Evolutionary conservation across 139 green algal species (phyloP), one percentile per base, ranked within the genome.

Genomic region (Tetraselmis chui): DNA sequence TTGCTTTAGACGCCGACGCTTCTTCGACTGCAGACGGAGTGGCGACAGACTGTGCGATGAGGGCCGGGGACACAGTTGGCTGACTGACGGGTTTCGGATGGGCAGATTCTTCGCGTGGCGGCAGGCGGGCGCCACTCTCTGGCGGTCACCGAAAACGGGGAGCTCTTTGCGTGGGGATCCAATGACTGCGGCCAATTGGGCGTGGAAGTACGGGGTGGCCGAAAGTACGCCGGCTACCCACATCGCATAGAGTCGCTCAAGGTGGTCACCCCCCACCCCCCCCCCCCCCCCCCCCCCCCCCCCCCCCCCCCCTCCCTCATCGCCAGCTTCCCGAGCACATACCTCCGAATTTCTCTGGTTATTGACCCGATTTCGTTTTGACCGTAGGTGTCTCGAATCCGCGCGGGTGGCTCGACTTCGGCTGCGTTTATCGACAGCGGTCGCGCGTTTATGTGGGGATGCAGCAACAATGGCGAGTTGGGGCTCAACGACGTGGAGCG

Each of bases 361-460:
- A n/a, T 67, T 67, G 45, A 67, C 18, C 18, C 45, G 18, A 67
- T 67, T 67, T 5, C n/a, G n/a, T n/a, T n/a, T n/a, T n/a, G n/a
- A n/a, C n/a, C n/a, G 18, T 26, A 76, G 30, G 81, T n/a, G 30
- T 29, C 31, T 22, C 28, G 75, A 11, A 75, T 84, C 81, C 30
- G 83, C 11, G 81, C 81, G 22, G 81, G 81, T 18, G n/a, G 26
- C 29, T 31, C 30, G 23, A 80, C 27, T 23, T 76, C 74, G 28
- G 0, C 31, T n/a, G 75, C 74, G 24, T 26, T n/a, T 29, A 23
- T 85, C 26, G 23, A 30, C 30, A 74, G 76, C 26, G 76, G 76
- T 1, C 58, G 45, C 31, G 59, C 79, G 29, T 86, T 86, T 59
- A 59, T 86, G 25, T 86, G 83, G 83, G 83, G 83, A 23, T 86